Base-by-base conservation (phyloP, 2,329 filamentous ascomycete genomes). In the Fusarium luffae region DNA sequence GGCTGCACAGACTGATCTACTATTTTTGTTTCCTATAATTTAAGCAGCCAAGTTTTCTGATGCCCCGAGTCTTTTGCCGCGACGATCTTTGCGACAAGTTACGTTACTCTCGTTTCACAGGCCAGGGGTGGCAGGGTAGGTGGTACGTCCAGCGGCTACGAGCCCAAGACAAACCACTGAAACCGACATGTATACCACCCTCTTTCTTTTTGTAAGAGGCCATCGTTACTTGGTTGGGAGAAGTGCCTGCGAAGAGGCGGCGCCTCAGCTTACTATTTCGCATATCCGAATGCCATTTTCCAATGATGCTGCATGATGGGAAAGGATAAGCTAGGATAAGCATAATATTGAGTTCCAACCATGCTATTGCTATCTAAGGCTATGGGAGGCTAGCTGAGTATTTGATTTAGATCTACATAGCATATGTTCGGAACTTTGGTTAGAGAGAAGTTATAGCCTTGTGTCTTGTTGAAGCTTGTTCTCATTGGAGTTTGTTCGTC, bases 21-120 rank as follows among this genome's bases (percentile, higher is more conserved):
- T 46, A 27, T 32, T 32, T 58, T 42, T 58, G 54, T 44, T 37
- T 43, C 50, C 18, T 37, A 37, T n/a, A 37, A 37, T 37, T 37
- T 37, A 18, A 37, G 18, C 10, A 37, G 34, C 34, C 34, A 37
- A 37, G 34, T 37, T n/a, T 37, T 37, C 34, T 37, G 34, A 37
- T 37, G 18, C 34, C 34, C 34, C 34, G 10, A 37, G 34, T 25
- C 48, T 41, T 40, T 51, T 47, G 44, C 30, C 57, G 63, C 63
- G 61, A 68, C 63, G 46, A 71, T 73, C 71, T 71, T 58, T 70
- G 69, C 63, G 54, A 62, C 71, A 74, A 46, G 58, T 66, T 60
- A 63, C 66, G 71, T 71, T 74, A 63, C 61, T 66, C 40, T 61
- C 40, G 71, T 71, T 72, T 73, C 71, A 73, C 50, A 63, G 63